A percentile compares a stretch with the other conserved stretches of the same genome.
These are phyloP conservation scores for Blastocystis sp. DNA, from an alignment of 352 stramenopile species.

Conservation along the genomic window DNA sequence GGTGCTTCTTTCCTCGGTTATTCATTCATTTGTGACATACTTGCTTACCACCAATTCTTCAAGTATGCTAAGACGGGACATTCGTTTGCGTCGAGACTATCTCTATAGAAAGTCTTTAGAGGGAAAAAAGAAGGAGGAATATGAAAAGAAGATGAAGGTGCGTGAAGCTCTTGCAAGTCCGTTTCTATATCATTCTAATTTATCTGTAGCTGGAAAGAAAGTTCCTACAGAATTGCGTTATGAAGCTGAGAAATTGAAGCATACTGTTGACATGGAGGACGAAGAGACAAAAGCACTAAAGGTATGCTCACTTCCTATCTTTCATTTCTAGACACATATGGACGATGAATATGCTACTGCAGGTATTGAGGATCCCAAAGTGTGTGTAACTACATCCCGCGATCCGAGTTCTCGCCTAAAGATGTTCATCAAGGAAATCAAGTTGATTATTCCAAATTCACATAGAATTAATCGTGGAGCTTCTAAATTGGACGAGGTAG, in stretches of 20 bases:
- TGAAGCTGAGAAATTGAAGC: constrained; percentile 82
- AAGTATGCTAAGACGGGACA: constrained; percentile 76
- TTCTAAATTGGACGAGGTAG: constrained; percentile 76
- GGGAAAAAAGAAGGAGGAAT: constrained; percentile 84
- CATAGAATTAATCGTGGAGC: constrained; percentile 94
- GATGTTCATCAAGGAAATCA: constrained; percentile 99
- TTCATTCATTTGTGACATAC: background rate
- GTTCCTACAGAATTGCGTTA: constrained; percentile 92
- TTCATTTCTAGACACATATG: constrained; percentile 75
- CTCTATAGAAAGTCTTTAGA: constrained; percentile 96
- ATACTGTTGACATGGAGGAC: constrained; percentile 84
- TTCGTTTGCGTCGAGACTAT: constrained; percentile 95
- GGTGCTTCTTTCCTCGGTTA: background rate
- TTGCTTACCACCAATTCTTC: background rate
- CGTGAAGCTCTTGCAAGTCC: constrained; percentile 77
- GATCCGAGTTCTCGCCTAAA: constrained; percentile 92
- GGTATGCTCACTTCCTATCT: background rate
- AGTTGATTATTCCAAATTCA: constrained; percentile 93
- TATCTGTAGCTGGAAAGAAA: constrained; percentile 75
- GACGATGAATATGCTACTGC: constrained; percentile 99
- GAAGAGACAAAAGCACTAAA: constrained; percentile 76
- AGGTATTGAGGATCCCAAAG: constrained; percentile 88
- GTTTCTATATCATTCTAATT: constrained; percentile 66
- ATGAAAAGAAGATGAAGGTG: constrained; percentile 93
- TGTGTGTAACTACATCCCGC: constrained; percentile 94